These are phyloP conservation scores for Colletotrichum lini DNA, from an alignment of 2,329 filamentous ascomycete genomes.

Conservation along the genomic window DNA sequence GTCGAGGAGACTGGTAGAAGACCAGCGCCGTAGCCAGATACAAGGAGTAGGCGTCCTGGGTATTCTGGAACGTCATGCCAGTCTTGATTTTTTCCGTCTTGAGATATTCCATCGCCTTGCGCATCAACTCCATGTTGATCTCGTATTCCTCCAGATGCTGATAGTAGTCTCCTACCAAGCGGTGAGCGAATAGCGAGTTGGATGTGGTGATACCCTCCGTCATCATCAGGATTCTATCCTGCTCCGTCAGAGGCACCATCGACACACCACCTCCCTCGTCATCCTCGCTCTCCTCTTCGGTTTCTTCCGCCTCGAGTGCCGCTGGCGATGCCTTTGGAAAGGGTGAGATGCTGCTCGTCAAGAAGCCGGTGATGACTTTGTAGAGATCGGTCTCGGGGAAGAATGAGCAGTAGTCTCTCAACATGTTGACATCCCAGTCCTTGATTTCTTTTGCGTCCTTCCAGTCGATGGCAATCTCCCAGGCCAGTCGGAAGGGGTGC, in stretches of 20 bases:
- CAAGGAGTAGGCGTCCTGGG: conserved; percentile 80
- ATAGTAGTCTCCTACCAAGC: conserved; percentile 87
- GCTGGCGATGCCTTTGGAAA: conserved; percentile 68
- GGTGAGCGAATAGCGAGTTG: conserved; percentile 85
- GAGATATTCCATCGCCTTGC: conserved; percentile 77
- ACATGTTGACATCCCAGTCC: conserved; percentile 83
- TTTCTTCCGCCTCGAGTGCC: conserved; percentile 46
- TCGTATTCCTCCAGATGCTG: conserved; percentile 88
- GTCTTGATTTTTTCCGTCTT: conserved; percentile 74
- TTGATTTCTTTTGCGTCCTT: conserved; percentile 80
- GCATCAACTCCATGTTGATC: conserved; percentile 82
- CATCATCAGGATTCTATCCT: conserved; percentile 87
- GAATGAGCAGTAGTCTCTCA: conserved; percentile 84
- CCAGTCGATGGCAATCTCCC: conserved; percentile 94
- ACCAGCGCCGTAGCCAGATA: conserved; percentile 90
- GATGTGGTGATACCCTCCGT: conserved; percentile 77
- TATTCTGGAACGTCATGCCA: conserved; percentile 78
- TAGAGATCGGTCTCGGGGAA: conserved; percentile 89
- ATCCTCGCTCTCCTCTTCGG: conserved; percentile 70
- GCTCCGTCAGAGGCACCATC: conserved; percentile 74
- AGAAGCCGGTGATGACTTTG: conserved; percentile 85
- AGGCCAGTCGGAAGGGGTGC: conserved; percentile 89
- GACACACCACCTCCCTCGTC: conserved; percentile 70
- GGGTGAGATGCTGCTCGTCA: conserved; percentile 87
- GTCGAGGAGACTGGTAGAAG: conserved; percentile 88